Base-by-base conservation (phyloP, 805 yeast genomes). In the Candida schatavii region DNA sequence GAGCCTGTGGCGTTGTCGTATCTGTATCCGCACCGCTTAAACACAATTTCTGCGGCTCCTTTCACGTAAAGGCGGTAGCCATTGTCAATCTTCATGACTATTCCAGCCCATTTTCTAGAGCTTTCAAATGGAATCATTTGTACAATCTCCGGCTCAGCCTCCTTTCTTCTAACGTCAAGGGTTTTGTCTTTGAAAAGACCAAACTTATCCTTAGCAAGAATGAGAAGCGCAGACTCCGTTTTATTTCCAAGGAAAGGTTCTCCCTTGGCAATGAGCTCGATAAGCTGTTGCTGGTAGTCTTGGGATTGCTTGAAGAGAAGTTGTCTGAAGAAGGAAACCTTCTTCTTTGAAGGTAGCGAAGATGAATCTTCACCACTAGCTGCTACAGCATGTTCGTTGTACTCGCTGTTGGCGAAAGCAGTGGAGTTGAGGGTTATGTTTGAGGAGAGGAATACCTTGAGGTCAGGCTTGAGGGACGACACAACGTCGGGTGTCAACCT, bases 31-130 rank as follows among this genome's bases (percentile, higher is more conserved):
- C 95, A 85, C 51, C 75, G 68, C 18, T 73, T 70, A 48, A 85
- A 73, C 11, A 93, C 75, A 46, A 93, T 77, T 64, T 93, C 99
- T 1, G 97, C 90, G 1, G 99, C 99, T 48, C 99, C 99, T 67
- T 93, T 93, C 44, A 87, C 68, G 48, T 77, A 83, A 41, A 88
- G 67, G 43, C 93, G 74, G 59, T 63, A 83, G 1, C 70, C 70
- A 39, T 61, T 70, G 7, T 72, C 72, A 11, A 66, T 38, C 40
- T 73, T 72, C 39, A 83, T 73, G 4, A 89, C 82, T 17, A 88
- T 64, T 33, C 93, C 96, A 55, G 95, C 88, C 91, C 96, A 93
- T 68, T 93, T 93, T 55, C 95, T 75, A 3, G 87, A 74, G 45
- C 96, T 86, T 66, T 93, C 98, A 59, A 93, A 93, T 0, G 99